Conservation (phyloP, 306 rosid genomes). For the Vicia villosa region DNA sequence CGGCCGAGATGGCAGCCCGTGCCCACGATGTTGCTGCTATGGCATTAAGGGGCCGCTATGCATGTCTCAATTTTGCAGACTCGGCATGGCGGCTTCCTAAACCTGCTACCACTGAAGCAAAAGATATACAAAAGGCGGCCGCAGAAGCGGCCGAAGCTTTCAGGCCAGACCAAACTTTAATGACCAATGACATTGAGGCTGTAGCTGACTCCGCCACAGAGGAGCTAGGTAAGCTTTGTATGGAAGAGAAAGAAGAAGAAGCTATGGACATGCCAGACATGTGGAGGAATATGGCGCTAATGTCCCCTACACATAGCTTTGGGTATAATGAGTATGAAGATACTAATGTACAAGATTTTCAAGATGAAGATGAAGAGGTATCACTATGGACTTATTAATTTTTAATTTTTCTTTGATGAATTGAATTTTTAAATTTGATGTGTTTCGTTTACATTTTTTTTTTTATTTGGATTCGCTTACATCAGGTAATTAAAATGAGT, state of each 20-base stretch:
- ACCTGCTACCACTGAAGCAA: not conserved
- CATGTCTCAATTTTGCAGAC: not conserved
- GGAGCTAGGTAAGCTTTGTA: not conserved
- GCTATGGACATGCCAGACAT: not conserved
- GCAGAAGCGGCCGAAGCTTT: not conserved
- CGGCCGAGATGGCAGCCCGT: not conserved
- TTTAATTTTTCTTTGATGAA: not conserved
- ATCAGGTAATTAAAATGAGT: not conserved
- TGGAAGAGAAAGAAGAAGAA: not conserved
- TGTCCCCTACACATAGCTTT: not conserved
- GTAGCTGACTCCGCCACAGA: not conserved
- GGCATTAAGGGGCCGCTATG: slow-evolving; percentile 3
- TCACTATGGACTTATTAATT: not conserved
- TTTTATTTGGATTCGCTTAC: not conserved
- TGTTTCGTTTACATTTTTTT: not conserved
- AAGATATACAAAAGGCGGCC: not conserved
- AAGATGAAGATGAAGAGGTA: not conserved
- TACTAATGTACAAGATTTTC: not conserved
- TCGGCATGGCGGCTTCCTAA: not conserved
- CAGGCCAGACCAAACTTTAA: not conserved
- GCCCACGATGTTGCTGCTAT: not conserved
- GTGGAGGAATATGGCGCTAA: not conserved
- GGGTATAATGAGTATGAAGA: not conserved
- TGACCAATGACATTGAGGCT: not conserved
- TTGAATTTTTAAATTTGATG: not conserved